Evolutionary conservation across 768 basidiomycete species (phyloP).

Genomic region (Tulasnella sp.): DNA sequence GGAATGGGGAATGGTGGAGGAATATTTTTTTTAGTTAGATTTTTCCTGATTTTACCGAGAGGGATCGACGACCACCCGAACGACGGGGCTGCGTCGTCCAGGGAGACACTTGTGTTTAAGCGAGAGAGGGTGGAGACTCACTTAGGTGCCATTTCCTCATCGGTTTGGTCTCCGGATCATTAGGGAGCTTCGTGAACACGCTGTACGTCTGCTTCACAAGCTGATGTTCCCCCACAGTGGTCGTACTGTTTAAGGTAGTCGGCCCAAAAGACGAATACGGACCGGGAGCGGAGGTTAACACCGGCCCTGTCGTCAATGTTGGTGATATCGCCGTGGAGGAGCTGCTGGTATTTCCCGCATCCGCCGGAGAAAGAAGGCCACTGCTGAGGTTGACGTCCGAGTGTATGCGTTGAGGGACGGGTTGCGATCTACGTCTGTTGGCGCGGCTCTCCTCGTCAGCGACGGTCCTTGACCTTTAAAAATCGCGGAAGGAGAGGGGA

Average conservation of each 20-base stretch:
- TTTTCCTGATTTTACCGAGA: no score
- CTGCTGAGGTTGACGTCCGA: neutral
- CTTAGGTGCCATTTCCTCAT: conserved; percentile 16
- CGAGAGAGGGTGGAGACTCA: neutral
- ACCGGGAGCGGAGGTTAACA: neutral
- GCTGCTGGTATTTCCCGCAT: neutral
- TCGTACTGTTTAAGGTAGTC: neutral
- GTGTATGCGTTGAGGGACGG: neutral
- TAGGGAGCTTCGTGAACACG: conserved; percentile 9
- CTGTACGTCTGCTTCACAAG: conserved; percentile 18
- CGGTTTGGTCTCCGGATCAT: neutral
- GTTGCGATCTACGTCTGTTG: conserved; percentile 15
- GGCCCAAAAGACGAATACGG: neutral
- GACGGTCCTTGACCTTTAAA: neutral
- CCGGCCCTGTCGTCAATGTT: neutral
- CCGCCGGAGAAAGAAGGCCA: neutral
- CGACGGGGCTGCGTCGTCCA: no score
- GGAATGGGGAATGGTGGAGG: neutral
- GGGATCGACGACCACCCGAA: no score
- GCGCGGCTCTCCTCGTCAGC: conserved; percentile 7
- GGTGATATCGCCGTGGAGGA: neutral
- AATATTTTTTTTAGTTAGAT: no score
- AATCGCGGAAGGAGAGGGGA: neutral
- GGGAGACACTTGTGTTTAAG: no score
- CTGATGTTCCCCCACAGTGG: conserved; percentile 3